phyloP scores from a whole-genome alignment of 2,329 filamentous ascomycete species.

The Verticillium alfalfae region DNA sequence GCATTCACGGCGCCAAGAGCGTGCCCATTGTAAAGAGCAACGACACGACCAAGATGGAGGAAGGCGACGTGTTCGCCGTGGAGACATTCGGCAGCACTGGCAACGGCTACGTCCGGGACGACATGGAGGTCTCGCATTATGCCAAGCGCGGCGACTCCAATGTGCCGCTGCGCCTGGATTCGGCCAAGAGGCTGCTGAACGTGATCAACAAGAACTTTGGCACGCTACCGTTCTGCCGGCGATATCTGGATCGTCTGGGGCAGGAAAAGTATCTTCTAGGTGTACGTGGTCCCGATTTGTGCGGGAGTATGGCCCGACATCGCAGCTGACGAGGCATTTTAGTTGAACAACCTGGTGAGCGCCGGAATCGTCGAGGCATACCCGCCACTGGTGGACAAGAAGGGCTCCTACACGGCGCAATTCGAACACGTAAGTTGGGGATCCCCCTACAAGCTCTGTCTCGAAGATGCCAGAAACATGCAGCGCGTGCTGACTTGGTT shows the following conservation, averaged over 20 bases:
- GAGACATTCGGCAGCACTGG: conserved; percentile 80
- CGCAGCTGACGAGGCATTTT: not conserved
- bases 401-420: conserved; percentile 91
- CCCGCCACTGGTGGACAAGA: conserved; percentile 82
- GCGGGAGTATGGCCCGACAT: conserved; percentile 22
- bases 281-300: conserved; percentile 44
- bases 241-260: conserved; percentile 87
- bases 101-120: conserved; percentile 69
- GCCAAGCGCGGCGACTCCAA: conserved; percentile 70
- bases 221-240: conserved; percentile 82
- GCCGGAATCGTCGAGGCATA: conserved; percentile 85
- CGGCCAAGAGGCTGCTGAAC: conserved; percentile 78
- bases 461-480: conserved; percentile 6
- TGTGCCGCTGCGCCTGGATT: conserved; percentile 69
- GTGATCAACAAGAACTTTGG: conserved; percentile 97
- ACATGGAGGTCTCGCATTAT: conserved; percentile 86
- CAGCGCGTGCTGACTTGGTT: not conserved
- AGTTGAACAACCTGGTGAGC: conserved; percentile 82
- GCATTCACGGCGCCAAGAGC: conserved; percentile 75
- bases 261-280: conserved; percentile 92
- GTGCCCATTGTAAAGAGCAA: conserved; percentile 74
- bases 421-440: conserved; percentile 76
- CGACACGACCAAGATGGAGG: conserved; percentile 80
- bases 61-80: conserved; percentile 76
- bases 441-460: not conserved